A percentile compares a stretch with the other conserved stretches of the same genome.
phyloP scores from a whole-genome alignment of 1,284 basidiomycete genomes.

The Papiliotrema laurentii region DNA sequence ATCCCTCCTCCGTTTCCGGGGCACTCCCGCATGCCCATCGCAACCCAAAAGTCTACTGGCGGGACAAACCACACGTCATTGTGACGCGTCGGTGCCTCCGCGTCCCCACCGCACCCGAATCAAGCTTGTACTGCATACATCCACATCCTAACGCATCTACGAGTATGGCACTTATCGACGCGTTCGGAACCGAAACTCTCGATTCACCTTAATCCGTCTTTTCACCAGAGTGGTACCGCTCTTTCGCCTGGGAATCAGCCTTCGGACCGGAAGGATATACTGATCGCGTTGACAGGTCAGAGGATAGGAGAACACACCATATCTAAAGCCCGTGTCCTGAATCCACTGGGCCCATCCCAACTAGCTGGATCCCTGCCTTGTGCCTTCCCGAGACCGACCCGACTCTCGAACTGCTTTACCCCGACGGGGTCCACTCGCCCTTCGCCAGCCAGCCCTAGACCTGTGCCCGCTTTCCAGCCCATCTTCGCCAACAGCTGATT shows the following conservation, averaged over 20 bases:
- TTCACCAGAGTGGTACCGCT: neutral
- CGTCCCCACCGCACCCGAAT: too few species aligned
- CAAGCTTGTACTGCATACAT: too few species aligned
- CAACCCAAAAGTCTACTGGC: too few species aligned
- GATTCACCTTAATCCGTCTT: neutral
- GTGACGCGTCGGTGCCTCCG: too few species aligned
- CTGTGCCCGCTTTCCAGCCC: constrained; percentile 90
- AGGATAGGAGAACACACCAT: constrained; percentile 33
- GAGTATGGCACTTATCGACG: too few species aligned
- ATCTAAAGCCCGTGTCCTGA: constrained; percentile 35
- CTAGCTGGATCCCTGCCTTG: constrained; percentile 79
- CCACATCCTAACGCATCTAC: too few species aligned
- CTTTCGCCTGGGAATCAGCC: neutral
- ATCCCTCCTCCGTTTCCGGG: too few species aligned
- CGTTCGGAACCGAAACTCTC: too few species aligned
- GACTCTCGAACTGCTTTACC: constrained; percentile 76
- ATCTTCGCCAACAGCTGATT: constrained; percentile 90
- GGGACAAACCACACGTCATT: too few species aligned
- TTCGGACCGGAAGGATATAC: neutral
- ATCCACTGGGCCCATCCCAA: constrained; percentile 53
- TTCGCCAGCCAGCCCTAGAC: constrained; percentile 71
- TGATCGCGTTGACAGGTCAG: neutral
- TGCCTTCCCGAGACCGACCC: constrained; percentile 79
- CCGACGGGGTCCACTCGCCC: constrained; percentile 81
- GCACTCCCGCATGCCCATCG: too few species aligned